These are phyloP conservation scores for Mycena epipterygia DNA, from an alignment of 768 basidiomycete genomes.

Conservation along the genomic window DNA sequence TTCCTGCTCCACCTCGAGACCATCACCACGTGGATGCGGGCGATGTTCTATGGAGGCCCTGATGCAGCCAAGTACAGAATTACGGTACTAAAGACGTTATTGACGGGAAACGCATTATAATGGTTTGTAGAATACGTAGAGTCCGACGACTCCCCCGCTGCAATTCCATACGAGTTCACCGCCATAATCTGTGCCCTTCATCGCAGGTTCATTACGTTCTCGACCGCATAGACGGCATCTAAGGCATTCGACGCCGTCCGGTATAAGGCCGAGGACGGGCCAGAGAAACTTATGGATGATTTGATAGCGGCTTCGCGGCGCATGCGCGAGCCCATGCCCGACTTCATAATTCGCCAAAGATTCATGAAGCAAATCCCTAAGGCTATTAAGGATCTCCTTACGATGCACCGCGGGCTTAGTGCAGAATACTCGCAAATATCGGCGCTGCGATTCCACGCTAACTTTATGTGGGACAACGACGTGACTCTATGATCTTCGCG, in stretches of 20 bases:
- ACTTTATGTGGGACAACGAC: not conserved
- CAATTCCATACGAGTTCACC: not conserved
- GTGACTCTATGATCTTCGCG: no score
- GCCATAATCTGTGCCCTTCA: not conserved
- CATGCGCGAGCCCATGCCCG: slow-evolving; percentile 1
- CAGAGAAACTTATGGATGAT: not conserved
- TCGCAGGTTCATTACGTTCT: not conserved
- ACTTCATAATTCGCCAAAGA: not conserved
- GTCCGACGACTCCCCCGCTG: not conserved
- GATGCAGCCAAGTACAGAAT: not conserved
- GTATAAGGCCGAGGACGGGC: not conserved
- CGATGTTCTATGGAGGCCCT: slow-evolving; percentile 7
- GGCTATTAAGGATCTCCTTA: not conserved
- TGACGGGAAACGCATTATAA: not conserved
- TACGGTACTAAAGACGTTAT: not conserved
- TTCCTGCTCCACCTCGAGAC: not conserved
- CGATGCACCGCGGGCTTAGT: not conserved
- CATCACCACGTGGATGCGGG: not conserved
- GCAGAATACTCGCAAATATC: not conserved
- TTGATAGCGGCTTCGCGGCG: not conserved
- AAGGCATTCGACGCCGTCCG: not conserved
- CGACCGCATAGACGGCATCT: not conserved
- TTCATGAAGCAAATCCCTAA: slow-evolving; percentile 12
- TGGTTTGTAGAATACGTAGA: slow-evolving; percentile 7
- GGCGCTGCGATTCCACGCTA: not conserved